Evolutionary conservation across 805 yeast genomes (phyloP).

Genomic region (Metschnikowia continentalis): DNA sequence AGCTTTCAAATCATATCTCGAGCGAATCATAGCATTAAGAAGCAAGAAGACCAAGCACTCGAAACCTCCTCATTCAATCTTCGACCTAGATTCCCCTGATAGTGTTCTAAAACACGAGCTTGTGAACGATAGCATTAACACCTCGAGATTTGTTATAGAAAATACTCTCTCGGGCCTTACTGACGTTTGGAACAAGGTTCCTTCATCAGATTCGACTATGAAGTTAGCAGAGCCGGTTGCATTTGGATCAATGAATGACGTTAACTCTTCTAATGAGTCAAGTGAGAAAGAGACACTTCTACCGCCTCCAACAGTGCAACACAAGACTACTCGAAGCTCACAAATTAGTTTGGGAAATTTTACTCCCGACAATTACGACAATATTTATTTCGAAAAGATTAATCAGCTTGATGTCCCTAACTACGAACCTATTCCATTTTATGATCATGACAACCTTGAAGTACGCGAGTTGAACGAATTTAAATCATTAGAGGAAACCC

Average conservation of each 20-base stretch:
- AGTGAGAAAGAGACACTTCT: conserved; percentile 11
- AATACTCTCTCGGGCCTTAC: conserved; percentile 17
- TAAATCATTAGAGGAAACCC: neutral
- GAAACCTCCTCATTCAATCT: conserved; percentile 4
- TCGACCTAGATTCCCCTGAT: conserved; percentile 8
- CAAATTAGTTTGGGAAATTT: conserved; percentile 6
- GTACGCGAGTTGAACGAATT: neutral
- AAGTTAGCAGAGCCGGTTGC: conserved; percentile 17
- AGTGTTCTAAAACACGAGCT: neutral
- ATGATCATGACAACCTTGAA: conserved; percentile 4
- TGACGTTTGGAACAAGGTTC: conserved; percentile 4
- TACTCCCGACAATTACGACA: conserved; percentile 7
- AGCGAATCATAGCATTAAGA: conserved; percentile 25
- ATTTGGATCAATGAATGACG: conserved; percentile 10
- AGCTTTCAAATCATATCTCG: conserved; percentile 27
- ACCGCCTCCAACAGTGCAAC: neutral
- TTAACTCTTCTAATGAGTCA: conserved; percentile 10
- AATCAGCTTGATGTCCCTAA: conserved; percentile 13
- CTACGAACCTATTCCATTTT: conserved; percentile 13
- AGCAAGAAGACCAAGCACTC: conserved; percentile 4
- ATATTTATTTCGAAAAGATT: conserved; percentile 10
- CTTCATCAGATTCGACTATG: neutral
- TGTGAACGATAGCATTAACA: conserved; percentile 7
- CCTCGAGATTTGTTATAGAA: conserved; percentile 16
- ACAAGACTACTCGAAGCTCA: conserved; percentile 7